Base-by-base conservation (phyloP, 306 rosid genomes). In the Cicer pinnatifidum region DNA sequence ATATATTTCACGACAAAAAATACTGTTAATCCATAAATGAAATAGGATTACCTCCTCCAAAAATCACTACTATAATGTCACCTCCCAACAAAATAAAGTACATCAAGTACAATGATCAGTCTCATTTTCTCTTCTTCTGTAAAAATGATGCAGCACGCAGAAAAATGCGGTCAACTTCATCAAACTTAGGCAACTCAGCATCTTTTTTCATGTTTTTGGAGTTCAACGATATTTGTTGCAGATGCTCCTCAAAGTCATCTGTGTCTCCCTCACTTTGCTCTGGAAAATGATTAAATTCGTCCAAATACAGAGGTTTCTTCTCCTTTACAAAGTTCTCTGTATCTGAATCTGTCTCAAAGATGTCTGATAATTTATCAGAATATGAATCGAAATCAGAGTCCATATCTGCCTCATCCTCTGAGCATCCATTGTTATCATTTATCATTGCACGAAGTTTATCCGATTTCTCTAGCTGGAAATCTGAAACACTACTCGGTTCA, bases 151-250 rank as follows among this genome's bases (percentile, higher is more conserved):
- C 87, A 44, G 91, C 94, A 6, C 72, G 96, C 45, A 91, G 76
- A 77, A 91, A 88, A 75, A 94, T 79, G 76, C 46, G 75, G 85
- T 91, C 99, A 44, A 94, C 96, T 81, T 89, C 96, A 13, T 91
- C 96, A 76, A 86, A 84, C 76, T 87, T 88, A 0, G 86, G 84
- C 1, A 23, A 79, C 58, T 78, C 60, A 0, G 44, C 78, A 37
- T 83, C 92, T 17, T 87, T 59, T 9, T 80, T 77, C 72, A 23
- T 39, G 60, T 78, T 72, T 81, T 78, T 81, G 7, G 95, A 83
- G 60, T 81, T 88, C 13, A 66, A 6, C 66, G 95, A 86, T 80
- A 89, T 83, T 79, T 86, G 89, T 53, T 86, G 86, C 37, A 88
- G 82, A 69, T 94, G 85, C 79, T 89, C 96, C 72, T 88, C 89